Evolutionary conservation across 345 rosid genomes (phyloP).

Genomic region (Nasturtium officinale): DNA sequence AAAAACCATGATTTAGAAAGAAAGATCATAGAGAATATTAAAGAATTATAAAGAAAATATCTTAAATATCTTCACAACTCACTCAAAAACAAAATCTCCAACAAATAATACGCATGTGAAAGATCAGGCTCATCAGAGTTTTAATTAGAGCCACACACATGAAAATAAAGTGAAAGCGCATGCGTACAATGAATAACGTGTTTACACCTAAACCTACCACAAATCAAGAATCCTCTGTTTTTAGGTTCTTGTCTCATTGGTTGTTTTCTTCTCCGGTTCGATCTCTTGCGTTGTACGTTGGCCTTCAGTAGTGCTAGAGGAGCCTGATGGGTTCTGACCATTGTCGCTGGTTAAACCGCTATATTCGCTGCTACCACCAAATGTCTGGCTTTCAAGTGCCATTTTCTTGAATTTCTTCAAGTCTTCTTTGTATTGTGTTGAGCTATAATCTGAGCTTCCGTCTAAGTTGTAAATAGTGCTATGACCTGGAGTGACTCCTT

Average conservation of each 20-base stretch:
- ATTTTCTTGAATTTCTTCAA: slow-evolving; percentile 64
- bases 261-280: slow-evolving; percentile 45
- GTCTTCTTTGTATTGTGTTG: slow-evolving; percentile 69
- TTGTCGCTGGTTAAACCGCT: slow-evolving; percentile 57
- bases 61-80: slow-evolving; percentile 22
- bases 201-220: slow-evolving; percentile 20
- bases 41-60: slow-evolving; percentile 14
- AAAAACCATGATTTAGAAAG: background rate
- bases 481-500: slow-evolving; percentile 58
- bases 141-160: slow-evolving; percentile 25
- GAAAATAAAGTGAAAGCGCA: slow-evolving; percentile 7
- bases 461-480: slow-evolving; percentile 49
- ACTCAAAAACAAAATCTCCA: slow-evolving; percentile 6
- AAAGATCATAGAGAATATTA: background rate
- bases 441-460: slow-evolving; percentile 68
- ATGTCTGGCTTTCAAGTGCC: slow-evolving; percentile 68
- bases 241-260: background rate
- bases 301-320: slow-evolving; percentile 59
- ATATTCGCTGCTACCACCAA: slow-evolving; percentile 52
- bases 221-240: slow-evolving; percentile 20
- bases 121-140: background rate
- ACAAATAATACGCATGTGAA: slow-evolving; percentile 7
- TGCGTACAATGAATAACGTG: slow-evolving; percentile 19
- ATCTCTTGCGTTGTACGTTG: slow-evolving; percentile 53
- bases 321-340: slow-evolving; percentile 55